Conservation (phyloP, 495 filamentous ascomycete genomes). For the Zalerion maritima region DNA sequence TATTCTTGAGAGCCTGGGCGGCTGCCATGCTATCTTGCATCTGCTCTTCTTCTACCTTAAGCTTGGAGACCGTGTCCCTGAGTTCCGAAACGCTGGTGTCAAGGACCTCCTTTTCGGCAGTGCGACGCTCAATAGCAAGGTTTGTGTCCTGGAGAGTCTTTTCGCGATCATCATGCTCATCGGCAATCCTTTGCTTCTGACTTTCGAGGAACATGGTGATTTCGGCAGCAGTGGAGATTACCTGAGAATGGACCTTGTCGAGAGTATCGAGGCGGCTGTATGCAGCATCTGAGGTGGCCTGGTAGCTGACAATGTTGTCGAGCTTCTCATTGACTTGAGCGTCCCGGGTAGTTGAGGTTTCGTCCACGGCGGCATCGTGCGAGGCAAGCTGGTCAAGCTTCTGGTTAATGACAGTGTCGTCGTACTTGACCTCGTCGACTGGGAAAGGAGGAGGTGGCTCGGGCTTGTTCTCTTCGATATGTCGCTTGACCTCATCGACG, state of each 20-base stretch:
- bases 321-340: conserved; percentile 64
- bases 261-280: conserved; percentile 57
- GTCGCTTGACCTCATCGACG: conserved; percentile 32
- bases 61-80: conserved; percentile 36
- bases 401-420: conserved; percentile 11
- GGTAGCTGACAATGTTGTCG: conserved; percentile 64
- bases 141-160: conserved; percentile 70
- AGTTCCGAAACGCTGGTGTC: conserved; percentile 56
- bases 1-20: no score
- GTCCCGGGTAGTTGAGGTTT: conserved; percentile 32
- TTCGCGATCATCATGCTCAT: conserved; percentile 67
- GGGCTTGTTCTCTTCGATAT: conserved; percentile 36
- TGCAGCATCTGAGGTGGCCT: conserved; percentile 38
- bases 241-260: conserved; percentile 78
- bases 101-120: conserved; percentile 64
- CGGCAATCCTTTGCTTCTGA: conserved; percentile 63
- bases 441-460: conserved; percentile 19
- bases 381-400: conserved; percentile 22
- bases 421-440: conserved; percentile 10
- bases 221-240: conserved; percentile 70
- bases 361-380: conserved; percentile 13
- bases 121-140: conserved; percentile 61
- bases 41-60: conserved; percentile 38
- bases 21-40: no score
- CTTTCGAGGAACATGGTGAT: conserved; percentile 72